Evolutionary conservation across 176 grass and related monocot genomes (phyloP).

Genomic region (bread wheat (Triticum aestivum)): IWGSC_CS_RefSeq_v2.1 NC_057812.1:106883014-106883513

Average conservation of each 20-base stretch:
- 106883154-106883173: background rate
- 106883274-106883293: background rate
- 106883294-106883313: background rate
- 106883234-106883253: background rate
- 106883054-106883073: background rate
- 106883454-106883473: too few species aligned
- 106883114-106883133: background rate
- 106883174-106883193: background rate
- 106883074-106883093: background rate
- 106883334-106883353: background rate
- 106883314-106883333: too few species aligned
- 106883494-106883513: too few species aligned
- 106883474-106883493: too few species aligned
- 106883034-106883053: background rate
- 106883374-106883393: background rate
- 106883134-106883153: background rate
- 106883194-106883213: background rate
- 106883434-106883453: too few species aligned
- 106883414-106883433: background rate
- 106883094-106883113: background rate
- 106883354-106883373: too few species aligned
- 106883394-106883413: background rate
- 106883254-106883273: background rate
- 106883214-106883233: too few species aligned
- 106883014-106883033: background rate